Conservation (phyloP, 768 basidiomycete species). For the Podaxis sp. region DNA sequence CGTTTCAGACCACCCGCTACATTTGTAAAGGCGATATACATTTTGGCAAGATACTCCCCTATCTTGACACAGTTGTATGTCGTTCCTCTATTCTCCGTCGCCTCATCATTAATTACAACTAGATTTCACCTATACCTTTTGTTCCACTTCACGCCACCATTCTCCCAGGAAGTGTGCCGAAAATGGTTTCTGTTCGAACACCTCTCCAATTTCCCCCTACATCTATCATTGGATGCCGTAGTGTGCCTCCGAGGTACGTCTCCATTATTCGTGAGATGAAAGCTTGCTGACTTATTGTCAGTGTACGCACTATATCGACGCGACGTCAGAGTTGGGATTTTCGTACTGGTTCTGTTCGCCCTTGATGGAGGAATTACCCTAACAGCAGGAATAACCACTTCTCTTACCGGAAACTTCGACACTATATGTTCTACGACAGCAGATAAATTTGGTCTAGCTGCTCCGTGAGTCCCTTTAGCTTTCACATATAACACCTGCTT, state of each 20-base stretch:
- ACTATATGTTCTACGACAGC: not conserved
- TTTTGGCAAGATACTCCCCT: constrained; percentile 1
- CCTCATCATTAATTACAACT: not conserved
- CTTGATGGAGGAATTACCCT: not conserved
- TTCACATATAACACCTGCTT: too few relatives aligned
- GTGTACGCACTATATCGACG: not conserved
- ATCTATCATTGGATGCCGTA: not conserved
- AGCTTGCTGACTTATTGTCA: not conserved
- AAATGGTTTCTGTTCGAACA: constrained; percentile 6
- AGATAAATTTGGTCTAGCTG: not conserved
- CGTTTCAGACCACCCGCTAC: not conserved
- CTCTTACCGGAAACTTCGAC: not conserved
- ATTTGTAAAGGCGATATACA: not conserved
- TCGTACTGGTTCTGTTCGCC: not conserved
- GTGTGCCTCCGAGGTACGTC: not conserved
- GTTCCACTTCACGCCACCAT: not conserved
- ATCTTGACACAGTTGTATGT: not conserved
- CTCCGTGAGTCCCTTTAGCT: not conserved
- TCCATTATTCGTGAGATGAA: not conserved
- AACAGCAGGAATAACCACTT: not conserved
- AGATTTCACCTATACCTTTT: not conserved
- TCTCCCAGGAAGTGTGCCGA: not conserved
- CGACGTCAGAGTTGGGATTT: not conserved
- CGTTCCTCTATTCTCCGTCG: not conserved
- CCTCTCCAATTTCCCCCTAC: not conserved